These are phyloP conservation scores for Teratosphaeria gauchensis DNA, from an alignment of 2,329 filamentous ascomycete species.

Conservation along the genomic window DNA sequence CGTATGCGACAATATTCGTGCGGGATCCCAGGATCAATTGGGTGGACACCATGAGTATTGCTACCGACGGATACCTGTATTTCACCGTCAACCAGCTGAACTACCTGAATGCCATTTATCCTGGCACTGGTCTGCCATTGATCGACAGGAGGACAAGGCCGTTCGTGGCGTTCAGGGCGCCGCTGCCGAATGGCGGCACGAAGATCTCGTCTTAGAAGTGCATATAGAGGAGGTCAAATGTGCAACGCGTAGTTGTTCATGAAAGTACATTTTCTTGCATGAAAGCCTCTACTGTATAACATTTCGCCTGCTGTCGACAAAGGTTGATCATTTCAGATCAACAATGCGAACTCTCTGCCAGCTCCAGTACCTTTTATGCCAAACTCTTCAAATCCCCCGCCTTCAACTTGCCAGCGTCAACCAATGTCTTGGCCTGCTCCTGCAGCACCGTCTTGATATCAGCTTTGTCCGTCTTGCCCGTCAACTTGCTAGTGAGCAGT, in stretches of 20 bases:
- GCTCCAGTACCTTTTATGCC: not conserved
- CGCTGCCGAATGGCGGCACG: conserved; percentile 33
- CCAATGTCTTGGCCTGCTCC: conserved; percentile 66
- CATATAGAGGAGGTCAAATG: not conserved
- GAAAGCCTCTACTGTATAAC: not conserved
- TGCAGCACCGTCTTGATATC: conserved; percentile 81
- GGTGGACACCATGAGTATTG: conserved; percentile 33
- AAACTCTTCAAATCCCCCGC: conserved; percentile 64
- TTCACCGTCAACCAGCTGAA: conserved; percentile 45
- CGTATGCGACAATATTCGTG: conserved; percentile 34
- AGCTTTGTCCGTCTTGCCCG: conserved; percentile 62
- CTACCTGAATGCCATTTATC: conserved; percentile 27
- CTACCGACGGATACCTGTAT: conserved; percentile 20
- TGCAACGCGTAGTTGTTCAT: too few relatives aligned
- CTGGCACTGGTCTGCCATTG: conserved; percentile 29
- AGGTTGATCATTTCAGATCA: not conserved
- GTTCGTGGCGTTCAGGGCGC: conserved; percentile 34
- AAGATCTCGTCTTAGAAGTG: conserved; percentile 17
- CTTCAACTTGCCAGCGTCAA: conserved; percentile 76
- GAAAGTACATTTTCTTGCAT: too few relatives aligned
- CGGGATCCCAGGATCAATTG: conserved; percentile 35
- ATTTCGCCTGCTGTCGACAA: not conserved
- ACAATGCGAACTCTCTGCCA: not conserved
- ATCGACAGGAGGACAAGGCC: conserved; percentile 33
- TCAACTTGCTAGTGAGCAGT: conserved; percentile 68